Conservation (phyloP, 1,284 basidiomycete species). For the Ustilago nuda region DNA sequence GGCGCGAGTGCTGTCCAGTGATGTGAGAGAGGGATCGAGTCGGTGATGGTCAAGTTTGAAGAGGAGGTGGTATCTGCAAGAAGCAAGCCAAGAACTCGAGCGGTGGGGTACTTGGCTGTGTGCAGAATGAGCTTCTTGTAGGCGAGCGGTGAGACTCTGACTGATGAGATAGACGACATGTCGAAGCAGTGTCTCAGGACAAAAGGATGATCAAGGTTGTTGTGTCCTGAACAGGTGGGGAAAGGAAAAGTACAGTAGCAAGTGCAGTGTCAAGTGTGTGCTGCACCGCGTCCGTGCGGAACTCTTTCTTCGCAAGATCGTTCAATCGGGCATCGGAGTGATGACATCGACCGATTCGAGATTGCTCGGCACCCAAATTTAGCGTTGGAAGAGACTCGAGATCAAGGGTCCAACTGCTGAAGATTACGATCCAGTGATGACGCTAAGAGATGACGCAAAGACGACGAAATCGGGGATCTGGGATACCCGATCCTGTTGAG, state of each 20-base stretch:
- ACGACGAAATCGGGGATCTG: no score
- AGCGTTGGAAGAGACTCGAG: background rate
- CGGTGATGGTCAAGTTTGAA: conserved; percentile 16
- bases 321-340: background rate
- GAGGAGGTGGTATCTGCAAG: conserved; percentile 18
- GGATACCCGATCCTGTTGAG: no score
- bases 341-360: conserved; percentile 5
- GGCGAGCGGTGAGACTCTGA: conserved; percentile 32
- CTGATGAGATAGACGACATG: conserved; percentile 29
- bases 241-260: background rate
- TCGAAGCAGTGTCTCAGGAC: background rate
- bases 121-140: conserved; percentile 52
- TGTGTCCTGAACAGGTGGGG: background rate
- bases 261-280: conserved; percentile 1
- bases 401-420: conserved; percentile 31
- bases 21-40: conserved; percentile 45
- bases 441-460: no score
- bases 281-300: conserved; percentile 38
- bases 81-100: conserved; percentile 40
- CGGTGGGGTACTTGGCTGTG: conserved; percentile 48
- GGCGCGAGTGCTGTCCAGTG: conserved; percentile 50
- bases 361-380: conserved; percentile 15
- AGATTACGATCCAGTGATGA: no score
- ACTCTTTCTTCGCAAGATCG: conserved; percentile 22
- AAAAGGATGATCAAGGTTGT: background rate